These are phyloP conservation scores for Mycena latifolia DNA, from an alignment of 768 basidiomycete species.

Conservation along the genomic window DNA sequence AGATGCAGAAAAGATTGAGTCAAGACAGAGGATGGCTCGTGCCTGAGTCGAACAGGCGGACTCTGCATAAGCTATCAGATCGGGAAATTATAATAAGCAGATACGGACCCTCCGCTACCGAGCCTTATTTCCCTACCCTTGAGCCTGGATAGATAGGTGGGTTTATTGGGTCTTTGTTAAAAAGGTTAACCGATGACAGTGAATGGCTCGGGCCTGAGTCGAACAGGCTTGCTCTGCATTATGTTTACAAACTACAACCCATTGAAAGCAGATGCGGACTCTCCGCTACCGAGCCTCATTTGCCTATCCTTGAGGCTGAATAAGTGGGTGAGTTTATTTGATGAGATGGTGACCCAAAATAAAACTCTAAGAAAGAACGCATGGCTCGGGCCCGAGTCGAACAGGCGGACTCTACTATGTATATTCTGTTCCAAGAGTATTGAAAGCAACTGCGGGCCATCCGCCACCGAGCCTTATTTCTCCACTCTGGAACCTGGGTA, in stretches of 20 bases:
- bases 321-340: neutral
- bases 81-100: neutral
- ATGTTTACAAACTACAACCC: no score
- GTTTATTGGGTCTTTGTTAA: neutral
- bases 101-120: conserved; percentile 12
- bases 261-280: conserved; percentile 3
- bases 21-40: no score
- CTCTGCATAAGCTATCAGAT: neutral
- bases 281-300: conserved; percentile 6
- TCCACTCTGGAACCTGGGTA: neutral
- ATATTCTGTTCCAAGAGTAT: neutral
- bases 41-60: conserved; percentile 10
- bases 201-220: conserved; percentile 23
- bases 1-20: no score
- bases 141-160: no score
- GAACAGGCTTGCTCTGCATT: conserved; percentile 11
- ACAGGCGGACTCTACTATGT: conserved; percentile 1
- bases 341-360: no score
- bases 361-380: no score
- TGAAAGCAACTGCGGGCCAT: conserved; percentile 8
- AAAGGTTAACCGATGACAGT: neutral
- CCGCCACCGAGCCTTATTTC: conserved; percentile 16
- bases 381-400: conserved; percentile 14
- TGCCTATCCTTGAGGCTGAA: neutral
- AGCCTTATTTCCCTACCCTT: conserved; percentile 1